Base-by-base conservation (phyloP, 176 grass and related monocot species). In the Lolium multiflorum region DNA sequence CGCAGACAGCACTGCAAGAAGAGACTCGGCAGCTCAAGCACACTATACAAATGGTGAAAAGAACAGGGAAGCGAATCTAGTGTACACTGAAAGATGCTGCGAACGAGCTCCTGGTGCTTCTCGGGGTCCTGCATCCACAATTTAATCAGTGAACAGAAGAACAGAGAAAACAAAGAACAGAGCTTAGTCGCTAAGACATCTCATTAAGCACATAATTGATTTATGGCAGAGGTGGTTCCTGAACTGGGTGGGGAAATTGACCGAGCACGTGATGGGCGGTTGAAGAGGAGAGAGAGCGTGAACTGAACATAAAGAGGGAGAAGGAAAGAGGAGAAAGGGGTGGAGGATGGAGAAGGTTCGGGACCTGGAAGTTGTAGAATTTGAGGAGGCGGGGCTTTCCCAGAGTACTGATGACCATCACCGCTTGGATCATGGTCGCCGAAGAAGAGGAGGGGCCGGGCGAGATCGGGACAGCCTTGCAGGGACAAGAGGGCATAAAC, bases 321-420 rank as follows among this genome's bases (percentile, higher is more conserved):
- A 56, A 56, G 0, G 24, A 64, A 4, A 28, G 38, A 11, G 52
- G 38, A 35, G 17, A 28, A 74, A 15, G 35, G 38, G 21, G 11
- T 46, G 37, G 17, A 9, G 46, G 54, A 26, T n/a, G 28, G 17
- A 59, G 22, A 60, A 39, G 37, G 61, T 8, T 74, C 3, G 9
- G 18, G 46, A 96, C 94, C 94, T 96, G 97, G 62, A 91, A 94
- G 15, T 55, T 81, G 71, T 99, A 99, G 85, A 99, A 99, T 83
- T 94, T 96, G 90, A 99, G 92, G 79, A 99, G 89, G 76, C 90
- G 92, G 26, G 94, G 91, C 70, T 96, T 95, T 63, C 90, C 92
- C 83, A 96, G 88, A n/a, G 97, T 94, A 90, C 84, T 96, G 73
- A 99, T 99, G 68, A 96, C 87, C 86, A 99, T 92, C 75, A 94